A percentile compares a stretch with the other conserved stretches of the same genome.
Evolutionary conservation across 108 stramenopile genomes (phyloP).

Genomic region (Pseudonitzschia multiseries): DNA sequence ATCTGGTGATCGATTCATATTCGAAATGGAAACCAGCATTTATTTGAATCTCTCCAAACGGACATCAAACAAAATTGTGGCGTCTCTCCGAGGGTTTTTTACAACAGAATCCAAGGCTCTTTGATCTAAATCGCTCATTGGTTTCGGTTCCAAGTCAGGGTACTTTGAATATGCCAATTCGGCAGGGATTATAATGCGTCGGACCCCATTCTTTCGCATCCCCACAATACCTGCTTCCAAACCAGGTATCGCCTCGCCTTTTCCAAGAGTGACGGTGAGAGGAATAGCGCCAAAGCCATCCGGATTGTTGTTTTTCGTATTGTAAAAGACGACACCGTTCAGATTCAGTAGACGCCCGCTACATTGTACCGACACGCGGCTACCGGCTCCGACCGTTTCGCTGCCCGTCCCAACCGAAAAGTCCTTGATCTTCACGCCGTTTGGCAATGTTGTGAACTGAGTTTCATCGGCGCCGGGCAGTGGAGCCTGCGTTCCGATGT

Average conservation of each 20-base stretch:
- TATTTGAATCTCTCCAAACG: slow-evolving; percentile 62
- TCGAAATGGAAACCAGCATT: background rate
- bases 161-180: slow-evolving; percentile 51
- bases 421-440: slow-evolving; percentile 71
- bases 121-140: slow-evolving; percentile 55
- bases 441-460: slow-evolving; percentile 45
- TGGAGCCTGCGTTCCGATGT: slow-evolving; percentile 55
- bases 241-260: slow-evolving; percentile 58
- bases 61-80: slow-evolving; percentile 68
- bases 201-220: slow-evolving; percentile 52
- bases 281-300: slow-evolving; percentile 73
- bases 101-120: slow-evolving; percentile 67
- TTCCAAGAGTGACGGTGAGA: slow-evolving; percentile 47
- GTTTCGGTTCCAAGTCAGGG: slow-evolving; percentile 56
- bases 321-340: slow-evolving; percentile 74
- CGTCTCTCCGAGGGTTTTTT: slow-evolving; percentile 67
- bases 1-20: no score
- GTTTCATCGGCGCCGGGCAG: slow-evolving; percentile 38
- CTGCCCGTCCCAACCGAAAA: slow-evolving; percentile 43
- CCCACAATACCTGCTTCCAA: slow-evolving; percentile 59
- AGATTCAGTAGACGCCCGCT: slow-evolving; percentile 64
- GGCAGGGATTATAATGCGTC: slow-evolving; percentile 64
- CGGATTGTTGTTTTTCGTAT: slow-evolving; percentile 69
- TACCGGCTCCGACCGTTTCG: slow-evolving; percentile 21
- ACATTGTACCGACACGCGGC: slow-evolving; percentile 50